phyloP scores from a whole-genome alignment of 2,329 filamentous ascomycete species.

The Aspergillus neotritici region DNA sequence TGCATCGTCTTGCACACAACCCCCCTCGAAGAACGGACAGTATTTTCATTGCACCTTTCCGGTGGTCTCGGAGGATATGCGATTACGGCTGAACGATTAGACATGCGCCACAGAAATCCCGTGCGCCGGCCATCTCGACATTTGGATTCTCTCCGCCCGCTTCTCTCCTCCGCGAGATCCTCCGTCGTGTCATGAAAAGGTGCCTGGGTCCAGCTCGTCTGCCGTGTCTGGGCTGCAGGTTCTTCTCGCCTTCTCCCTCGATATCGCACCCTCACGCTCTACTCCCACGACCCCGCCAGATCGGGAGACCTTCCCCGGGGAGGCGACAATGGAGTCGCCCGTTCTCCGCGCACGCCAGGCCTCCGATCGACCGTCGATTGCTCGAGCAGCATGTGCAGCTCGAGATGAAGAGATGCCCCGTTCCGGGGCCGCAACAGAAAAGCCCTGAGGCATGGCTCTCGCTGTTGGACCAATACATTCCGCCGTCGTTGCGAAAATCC shows the following conservation, averaged over 20 bases:
- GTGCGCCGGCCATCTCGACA: constrained; percentile 20
- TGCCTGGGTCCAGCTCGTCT: constrained; percentile 34
- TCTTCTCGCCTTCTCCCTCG: constrained; percentile 13
- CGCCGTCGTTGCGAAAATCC: constrained; percentile 18
- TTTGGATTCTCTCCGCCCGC: constrained; percentile 24
- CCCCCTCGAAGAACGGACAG: too few relatives aligned
- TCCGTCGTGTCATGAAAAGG: constrained; percentile 40
- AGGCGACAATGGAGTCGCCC: constrained; percentile 19
- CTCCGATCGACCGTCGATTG: constrained; percentile 16
- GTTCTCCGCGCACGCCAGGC: constrained; percentile 11
- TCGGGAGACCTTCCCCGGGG: constrained; percentile 7
- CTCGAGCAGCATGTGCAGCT: constrained; percentile 12
- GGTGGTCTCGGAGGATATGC: constrained; percentile 5
- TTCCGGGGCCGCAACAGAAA: constrained; percentile 17
- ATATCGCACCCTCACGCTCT: constrained; percentile 6
- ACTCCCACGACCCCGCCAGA: constrained; percentile 3
- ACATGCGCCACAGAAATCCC: constrained; percentile 23
- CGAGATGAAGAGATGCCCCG: constrained; percentile 12
- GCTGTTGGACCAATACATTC: constrained; percentile 31
- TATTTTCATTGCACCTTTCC: background rate
- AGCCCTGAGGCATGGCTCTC: constrained; percentile 30
- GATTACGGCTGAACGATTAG: constrained; percentile 16
- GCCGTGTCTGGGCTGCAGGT: constrained; percentile 29
- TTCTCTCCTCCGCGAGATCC: constrained; percentile 20
- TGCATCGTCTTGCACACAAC: too few relatives aligned